These are phyloP conservation scores for Auriculariales sp. DNA, from an alignment of 768 basidiomycete species.

Conservation along the genomic window DNA sequence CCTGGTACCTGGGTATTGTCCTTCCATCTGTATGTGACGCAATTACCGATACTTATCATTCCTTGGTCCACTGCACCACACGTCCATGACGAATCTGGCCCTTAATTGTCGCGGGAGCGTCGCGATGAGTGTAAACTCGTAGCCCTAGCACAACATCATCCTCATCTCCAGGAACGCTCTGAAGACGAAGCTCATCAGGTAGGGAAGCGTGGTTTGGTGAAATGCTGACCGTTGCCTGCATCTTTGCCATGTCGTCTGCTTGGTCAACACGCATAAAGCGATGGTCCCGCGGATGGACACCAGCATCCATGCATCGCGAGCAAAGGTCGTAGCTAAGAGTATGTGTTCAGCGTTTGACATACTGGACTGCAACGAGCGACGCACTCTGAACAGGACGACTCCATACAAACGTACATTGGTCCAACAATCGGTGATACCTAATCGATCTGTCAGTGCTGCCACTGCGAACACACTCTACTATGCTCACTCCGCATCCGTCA, in stretches of 20 bases:
- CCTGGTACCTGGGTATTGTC: no score
- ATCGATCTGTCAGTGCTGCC: not conserved
- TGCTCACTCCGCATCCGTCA: not conserved
- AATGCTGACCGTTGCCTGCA: not conserved
- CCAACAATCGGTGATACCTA: not conserved
- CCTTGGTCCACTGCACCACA: conserved; percentile 1
- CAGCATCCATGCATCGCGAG: not conserved
- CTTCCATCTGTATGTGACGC: no score
- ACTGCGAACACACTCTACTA: no score
- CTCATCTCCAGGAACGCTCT: conserved; percentile 3
- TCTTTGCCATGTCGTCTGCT: not conserved
- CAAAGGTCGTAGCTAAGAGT: not conserved
- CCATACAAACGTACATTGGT: not conserved
- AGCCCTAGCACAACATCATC: conserved; percentile 18
- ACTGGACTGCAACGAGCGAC: not conserved
- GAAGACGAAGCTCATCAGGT: no score
- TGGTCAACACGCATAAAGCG: not conserved
- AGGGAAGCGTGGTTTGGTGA: not conserved
- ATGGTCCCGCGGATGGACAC: not conserved
- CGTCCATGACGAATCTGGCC: conserved; percentile 18
- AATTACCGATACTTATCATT: no score
- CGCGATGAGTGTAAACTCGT: conserved; percentile 25
- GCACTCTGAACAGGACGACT: not conserved
- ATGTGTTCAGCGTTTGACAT: not conserved
- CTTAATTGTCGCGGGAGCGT: conserved; percentile 16